Base-by-base conservation (phyloP, 192 early-diverging fungal species). In the Pilobolus umbonatus region DNA sequence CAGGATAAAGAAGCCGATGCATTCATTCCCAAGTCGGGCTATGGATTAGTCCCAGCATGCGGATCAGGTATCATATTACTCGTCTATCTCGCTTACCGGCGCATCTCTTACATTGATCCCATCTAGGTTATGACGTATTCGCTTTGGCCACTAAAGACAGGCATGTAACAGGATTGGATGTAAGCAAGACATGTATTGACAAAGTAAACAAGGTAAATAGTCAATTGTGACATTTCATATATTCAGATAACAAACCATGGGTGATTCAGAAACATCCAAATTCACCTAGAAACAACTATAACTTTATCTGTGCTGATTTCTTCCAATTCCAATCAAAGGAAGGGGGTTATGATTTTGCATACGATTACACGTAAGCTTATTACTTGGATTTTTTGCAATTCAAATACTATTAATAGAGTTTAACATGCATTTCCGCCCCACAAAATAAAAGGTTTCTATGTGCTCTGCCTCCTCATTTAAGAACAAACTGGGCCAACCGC, bases 301-400 rank as follows among this genome's bases (percentile, higher is more conserved):
- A 58, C 5, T 90, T 89, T 56, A 53, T 73, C 12, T 53, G 46
- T 1, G 78, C 69, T 48, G 86, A 94, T 66, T 94, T 94, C 70
- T 94, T 88, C 69, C 74, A 73, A 15, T 88, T 87, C 65, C 60
- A 73, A 1, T 62, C 71, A 1, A 79, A 82, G 9, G 57, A 55
- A 2, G 74, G 59, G 30, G 77, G 77, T 48, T 93, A 79, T 75
- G 80, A 87, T 46, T 72, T 95, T 14, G 76, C 90, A 3, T 92
- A 83, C 48, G 92, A 95, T 69, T 90, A 91, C 64, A 91, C 90
- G 75, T 83, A 75, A 65, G 73, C 49, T 12, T 17, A 7, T 55
- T 10, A 10, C 10, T 22, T 35, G 24, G 8, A 19, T 19, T 28
- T 54, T 22, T 63, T 46, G 4, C n/a, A n/a, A n/a, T n/a, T n/a